Conservation (phyloP, 1,284 basidiomycete species). For the Schizophyllum amplum region DNA sequence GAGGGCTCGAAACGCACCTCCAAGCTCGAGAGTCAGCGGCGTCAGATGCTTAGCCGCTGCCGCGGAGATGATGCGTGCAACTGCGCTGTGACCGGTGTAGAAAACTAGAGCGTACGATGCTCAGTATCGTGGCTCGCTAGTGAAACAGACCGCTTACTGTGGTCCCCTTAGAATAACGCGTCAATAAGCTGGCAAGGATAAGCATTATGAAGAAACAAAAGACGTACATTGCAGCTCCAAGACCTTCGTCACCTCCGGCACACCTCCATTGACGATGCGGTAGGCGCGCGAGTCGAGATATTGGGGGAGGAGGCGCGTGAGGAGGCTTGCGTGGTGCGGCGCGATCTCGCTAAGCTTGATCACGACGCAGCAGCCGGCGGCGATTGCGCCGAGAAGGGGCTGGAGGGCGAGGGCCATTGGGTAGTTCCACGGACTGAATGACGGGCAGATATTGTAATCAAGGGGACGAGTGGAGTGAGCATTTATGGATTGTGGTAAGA, state of each 20-base stretch:
- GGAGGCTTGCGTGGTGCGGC: slow-evolving; percentile 54
- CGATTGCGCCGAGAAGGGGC: slow-evolving; percentile 62
- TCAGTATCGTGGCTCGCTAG: too few relatives aligned
- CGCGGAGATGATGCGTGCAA: slow-evolving; percentile 71
- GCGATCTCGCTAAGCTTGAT: slow-evolving; percentile 82
- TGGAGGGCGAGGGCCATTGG: slow-evolving; percentile 23
- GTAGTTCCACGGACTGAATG: slow-evolving; percentile 30
- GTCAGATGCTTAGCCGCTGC: slow-evolving; percentile 86
- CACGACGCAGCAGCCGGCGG: slow-evolving; percentile 70
- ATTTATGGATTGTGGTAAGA: too few relatives aligned
- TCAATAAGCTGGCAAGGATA: too few relatives aligned
- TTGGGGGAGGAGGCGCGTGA: slow-evolving; percentile 69
- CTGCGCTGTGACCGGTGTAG: slow-evolving; percentile 32
- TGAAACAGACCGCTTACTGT: too few relatives aligned
- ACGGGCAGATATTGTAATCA: background rate
- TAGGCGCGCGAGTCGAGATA: slow-evolving; percentile 76
- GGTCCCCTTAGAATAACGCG: too few relatives aligned
- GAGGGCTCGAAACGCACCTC: too few relatives aligned
- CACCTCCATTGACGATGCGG: slow-evolving; percentile 68
- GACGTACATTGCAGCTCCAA: slow-evolving; percentile 33
- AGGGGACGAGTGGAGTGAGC: background rate
- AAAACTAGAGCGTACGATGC: too few relatives aligned
- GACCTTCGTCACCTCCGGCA: slow-evolving; percentile 64
- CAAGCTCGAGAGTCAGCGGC: slow-evolving; percentile 72
- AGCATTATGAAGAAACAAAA: too few relatives aligned